phyloP scores from a whole-genome alignment of 192 early-diverging fungal species.

The Neocallimastix lanati region DNA sequence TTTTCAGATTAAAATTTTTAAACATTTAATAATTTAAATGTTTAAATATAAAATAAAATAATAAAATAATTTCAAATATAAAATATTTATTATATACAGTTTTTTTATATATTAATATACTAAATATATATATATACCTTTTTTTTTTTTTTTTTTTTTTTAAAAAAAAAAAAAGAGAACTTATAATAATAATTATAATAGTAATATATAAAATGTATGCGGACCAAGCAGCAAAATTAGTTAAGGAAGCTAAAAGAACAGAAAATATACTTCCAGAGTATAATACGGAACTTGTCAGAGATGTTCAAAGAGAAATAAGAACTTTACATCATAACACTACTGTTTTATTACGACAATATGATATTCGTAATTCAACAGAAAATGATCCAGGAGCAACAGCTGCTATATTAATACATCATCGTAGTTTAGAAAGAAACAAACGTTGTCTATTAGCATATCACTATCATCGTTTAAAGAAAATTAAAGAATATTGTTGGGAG shows the following conservation, averaged over 20 bases:
- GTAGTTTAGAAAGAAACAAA: conserved; percentile 56
- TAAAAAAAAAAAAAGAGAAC: too few species aligned
- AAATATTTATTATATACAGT: too few species aligned
- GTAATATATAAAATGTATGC: too few species aligned
- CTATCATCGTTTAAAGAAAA: conserved; percentile 39
- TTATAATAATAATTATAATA: too few species aligned
- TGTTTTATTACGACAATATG: not conserved
- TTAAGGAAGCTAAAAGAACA: conserved; percentile 61
- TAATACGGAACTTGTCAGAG: conserved; percentile 60
- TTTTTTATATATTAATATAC: too few species aligned
- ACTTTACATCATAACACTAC: conserved; percentile 10
- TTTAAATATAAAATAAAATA: too few species aligned
- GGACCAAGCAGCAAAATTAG: conserved; percentile 60
- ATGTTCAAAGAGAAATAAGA: conserved; percentile 61
- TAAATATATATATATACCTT: too few species aligned
- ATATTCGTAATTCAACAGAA: not conserved
- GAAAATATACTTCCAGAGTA: conserved; percentile 53
- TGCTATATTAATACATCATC: conserved; percentile 29
- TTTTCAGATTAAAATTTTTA: too few species aligned
- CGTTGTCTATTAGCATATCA: conserved; percentile 81
- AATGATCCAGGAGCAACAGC: not conserved
- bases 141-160: too few species aligned
- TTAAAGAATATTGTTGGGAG: conserved; percentile 51
- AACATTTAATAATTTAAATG: too few species aligned
- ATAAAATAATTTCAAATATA: too few species aligned